Evolutionary conservation across 805 yeast species (phyloP).

Genomic region (Debaryomyces maramus): DNA sequence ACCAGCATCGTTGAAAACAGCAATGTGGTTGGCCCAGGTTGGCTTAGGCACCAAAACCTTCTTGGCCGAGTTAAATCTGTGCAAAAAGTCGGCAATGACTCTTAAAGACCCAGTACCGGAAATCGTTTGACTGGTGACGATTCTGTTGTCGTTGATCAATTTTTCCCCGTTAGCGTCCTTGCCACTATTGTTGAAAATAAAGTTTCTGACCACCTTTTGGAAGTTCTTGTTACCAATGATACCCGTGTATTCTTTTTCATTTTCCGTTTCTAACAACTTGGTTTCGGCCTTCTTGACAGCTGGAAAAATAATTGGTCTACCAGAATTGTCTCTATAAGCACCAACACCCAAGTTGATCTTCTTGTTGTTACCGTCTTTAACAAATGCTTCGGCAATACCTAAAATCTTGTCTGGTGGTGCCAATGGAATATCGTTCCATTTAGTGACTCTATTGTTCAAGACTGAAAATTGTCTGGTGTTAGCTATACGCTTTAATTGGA

Average conservation of each 20-base stretch:
- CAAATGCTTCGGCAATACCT: slow-evolving; percentile 75
- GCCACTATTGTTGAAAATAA: slow-evolving; percentile 63
- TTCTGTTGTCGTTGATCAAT: slow-evolving; percentile 59
- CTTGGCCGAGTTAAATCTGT: slow-evolving; percentile 53
- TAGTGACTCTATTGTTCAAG: slow-evolving; percentile 8
- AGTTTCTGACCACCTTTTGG: slow-evolving; percentile 63
- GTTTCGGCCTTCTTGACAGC: slow-evolving; percentile 67
- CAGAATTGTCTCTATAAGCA: slow-evolving; percentile 87
- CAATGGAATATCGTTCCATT: slow-evolving; percentile 43
- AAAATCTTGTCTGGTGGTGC: slow-evolving; percentile 85
- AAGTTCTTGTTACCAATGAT: slow-evolving; percentile 76
- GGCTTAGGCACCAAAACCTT: slow-evolving; percentile 78
- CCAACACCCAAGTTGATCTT: slow-evolving; percentile 79
- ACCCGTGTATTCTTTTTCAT: slow-evolving; percentile 83
- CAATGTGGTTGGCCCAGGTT: slow-evolving; percentile 92
- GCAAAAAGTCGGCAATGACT: slow-evolving; percentile 76
- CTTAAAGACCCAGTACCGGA: slow-evolving; percentile 96
- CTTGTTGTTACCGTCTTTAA: slow-evolving; percentile 57
- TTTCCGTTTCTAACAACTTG: slow-evolving; percentile 46
- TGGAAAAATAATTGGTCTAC: slow-evolving; percentile 87
- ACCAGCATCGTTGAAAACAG: slow-evolving; percentile 76
- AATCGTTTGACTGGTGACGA: slow-evolving; percentile 83
- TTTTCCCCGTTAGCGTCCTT: slow-evolving; percentile 55
- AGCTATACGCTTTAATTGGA: slow-evolving; percentile 5
- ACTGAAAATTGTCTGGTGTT: slow-evolving; percentile 11